phyloP scores from a whole-genome alignment of 345 rosid species.

The Brassica rapa region DNA sequence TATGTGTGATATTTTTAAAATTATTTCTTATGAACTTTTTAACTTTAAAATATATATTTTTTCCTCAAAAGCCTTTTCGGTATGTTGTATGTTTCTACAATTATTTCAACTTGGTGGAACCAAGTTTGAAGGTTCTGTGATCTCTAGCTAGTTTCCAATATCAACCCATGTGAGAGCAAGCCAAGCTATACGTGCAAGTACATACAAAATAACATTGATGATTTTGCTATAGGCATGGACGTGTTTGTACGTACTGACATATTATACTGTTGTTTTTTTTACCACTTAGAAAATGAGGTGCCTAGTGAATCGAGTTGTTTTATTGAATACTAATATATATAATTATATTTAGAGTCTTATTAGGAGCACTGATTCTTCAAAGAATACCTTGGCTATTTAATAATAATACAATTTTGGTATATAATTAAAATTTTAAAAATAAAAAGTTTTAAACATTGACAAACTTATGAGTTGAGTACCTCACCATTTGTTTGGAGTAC shows the following conservation, averaged over 20 bases:
- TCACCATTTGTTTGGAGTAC: too few species aligned
- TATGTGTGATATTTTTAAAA: not conserved
- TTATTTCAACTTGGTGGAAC: conserved; percentile 33
- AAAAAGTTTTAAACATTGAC: too few species aligned
- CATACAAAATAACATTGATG: conserved; percentile 14
- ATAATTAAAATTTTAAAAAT: too few species aligned
- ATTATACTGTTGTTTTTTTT: conserved; percentile 5
- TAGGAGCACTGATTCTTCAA: too few species aligned
- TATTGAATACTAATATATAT: not conserved
- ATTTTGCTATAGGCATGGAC: conserved; percentile 5
- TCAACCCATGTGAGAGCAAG: conserved; percentile 35
- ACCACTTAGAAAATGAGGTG: conserved; percentile 22
- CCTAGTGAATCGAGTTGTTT: not conserved
- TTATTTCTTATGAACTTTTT: not conserved
- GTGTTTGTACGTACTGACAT: conserved; percentile 22
- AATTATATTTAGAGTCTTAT: too few species aligned
- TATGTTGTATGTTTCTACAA: not conserved
- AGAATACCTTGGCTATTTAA: too few species aligned
- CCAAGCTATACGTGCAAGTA: conserved; percentile 24
- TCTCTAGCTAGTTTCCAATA: conserved; percentile 31
- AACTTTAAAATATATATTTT: too few species aligned
- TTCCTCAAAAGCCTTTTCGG: not conserved
- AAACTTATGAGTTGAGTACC: too few species aligned
- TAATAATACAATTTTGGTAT: too few species aligned
- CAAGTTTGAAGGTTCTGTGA: conserved; percentile 29